Evolutionary conservation across 164 flowering plant genomes (phyloP).

Genomic region (Sextonia rubra): DNA sequence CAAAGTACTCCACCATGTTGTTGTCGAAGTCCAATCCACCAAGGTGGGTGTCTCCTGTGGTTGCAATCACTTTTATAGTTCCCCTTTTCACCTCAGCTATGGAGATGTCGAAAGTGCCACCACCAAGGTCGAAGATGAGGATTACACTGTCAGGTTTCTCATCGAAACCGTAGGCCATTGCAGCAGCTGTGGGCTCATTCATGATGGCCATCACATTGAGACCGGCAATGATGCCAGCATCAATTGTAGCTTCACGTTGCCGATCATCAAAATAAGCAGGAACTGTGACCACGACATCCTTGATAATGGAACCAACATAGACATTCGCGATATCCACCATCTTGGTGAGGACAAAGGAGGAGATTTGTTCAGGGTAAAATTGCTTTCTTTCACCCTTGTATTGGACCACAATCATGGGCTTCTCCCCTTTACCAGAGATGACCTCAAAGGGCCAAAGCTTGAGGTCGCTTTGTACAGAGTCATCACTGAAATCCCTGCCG

Average conservation of each 20-base stretch:
- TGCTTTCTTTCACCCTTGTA: conserved; percentile 36
- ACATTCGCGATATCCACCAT: conserved; percentile 12
- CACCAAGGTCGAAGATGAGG: conserved; percentile 10
- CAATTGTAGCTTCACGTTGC: conserved; percentile 11
- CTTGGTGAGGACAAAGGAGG: conserved; percentile 23
- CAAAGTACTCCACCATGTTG: conserved; percentile 47
- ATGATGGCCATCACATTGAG: conserved; percentile 7
- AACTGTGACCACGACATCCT: conserved; percentile 14
- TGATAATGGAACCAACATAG: conserved; percentile 9
- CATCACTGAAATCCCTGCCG: conserved; percentile 36
- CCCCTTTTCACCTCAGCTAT: background rate
- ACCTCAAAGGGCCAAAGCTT: conserved; percentile 43
- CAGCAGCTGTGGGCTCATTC: conserved; percentile 9
- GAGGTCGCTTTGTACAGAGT: conserved; percentile 37
- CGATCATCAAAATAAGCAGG: conserved; percentile 10
- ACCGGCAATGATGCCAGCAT: conserved; percentile 13
- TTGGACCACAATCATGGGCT: conserved; percentile 27
- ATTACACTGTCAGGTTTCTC: background rate
- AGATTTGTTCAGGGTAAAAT: conserved; percentile 33
- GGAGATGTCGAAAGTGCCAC: conserved; percentile 10
- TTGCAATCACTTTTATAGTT: background rate
- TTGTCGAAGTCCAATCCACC: conserved; percentile 62
- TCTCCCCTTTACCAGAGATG: conserved; percentile 31
- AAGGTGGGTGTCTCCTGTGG: conserved; percentile 30
- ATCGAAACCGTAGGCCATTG: conserved; percentile 3